Percentiles rank a stretch among this genome's conserved stretches.
phyloP scores from a whole-genome alignment of 495 filamentous ascomycete genomes.

The Talaromyces borbonicus region DNA sequence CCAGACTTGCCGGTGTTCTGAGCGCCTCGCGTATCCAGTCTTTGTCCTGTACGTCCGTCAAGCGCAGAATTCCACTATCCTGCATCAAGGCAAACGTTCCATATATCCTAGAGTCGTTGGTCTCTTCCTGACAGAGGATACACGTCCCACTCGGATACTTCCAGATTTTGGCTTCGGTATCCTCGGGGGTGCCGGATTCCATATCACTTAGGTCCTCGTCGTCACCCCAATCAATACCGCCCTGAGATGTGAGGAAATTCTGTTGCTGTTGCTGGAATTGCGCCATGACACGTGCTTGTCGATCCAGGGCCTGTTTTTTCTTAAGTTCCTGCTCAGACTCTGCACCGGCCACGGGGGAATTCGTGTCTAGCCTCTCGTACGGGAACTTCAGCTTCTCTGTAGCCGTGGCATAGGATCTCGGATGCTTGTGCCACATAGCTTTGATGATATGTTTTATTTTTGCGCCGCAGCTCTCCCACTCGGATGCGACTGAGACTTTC shows the following conservation, averaged over 20 bases:
- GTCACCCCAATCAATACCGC: conserved; percentile 75
- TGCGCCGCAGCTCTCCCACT: conserved; percentile 69
- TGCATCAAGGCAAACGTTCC: conserved; percentile 86
- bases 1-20: conserved; percentile 66
- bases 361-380: conserved; percentile 45
- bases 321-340: conserved; percentile 71
- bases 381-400: conserved; percentile 39
- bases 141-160: conserved; percentile 93
- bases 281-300: conserved; percentile 89
- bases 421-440: conserved; percentile 74
- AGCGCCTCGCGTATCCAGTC: conserved; percentile 80
- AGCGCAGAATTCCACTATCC: conserved; percentile 76
- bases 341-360: conserved; percentile 46
- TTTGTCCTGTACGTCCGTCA: conserved; percentile 69
- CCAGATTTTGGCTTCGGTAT: conserved; percentile 63
- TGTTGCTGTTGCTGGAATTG: conserved; percentile 96
- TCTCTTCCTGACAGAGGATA: conserved; percentile 93
- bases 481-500: conserved; percentile 59
- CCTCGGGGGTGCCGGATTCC: conserved; percentile 45
- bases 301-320: conserved; percentile 78
- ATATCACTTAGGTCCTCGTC: conserved; percentile 63
- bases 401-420: conserved; percentile 55
- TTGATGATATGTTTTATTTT: conserved; percentile 82
- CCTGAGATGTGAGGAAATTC: conserved; percentile 80
- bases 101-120: conserved; percentile 77